These are phyloP conservation scores for Gamsiella multidivaricata DNA, from an alignment of 192 early-diverging fungal genomes.

Conservation along the genomic window DNA sequence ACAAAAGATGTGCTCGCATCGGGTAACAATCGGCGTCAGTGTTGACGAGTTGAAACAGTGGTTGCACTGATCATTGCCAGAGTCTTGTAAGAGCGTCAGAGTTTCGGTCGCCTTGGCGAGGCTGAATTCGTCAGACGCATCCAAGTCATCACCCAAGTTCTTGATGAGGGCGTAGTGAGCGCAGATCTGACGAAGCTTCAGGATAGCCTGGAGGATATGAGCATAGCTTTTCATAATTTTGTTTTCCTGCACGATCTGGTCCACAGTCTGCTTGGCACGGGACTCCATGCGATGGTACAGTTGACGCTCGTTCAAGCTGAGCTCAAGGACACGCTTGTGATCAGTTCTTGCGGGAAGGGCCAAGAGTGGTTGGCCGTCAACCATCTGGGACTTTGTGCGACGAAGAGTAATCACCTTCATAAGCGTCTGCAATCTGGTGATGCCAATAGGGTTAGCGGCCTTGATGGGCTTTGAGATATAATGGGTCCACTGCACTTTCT, in stretches of 20 bases:
- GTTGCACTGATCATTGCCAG: constrained; percentile 53
- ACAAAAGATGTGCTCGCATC: constrained; percentile 57
- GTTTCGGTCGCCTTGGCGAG: constrained; percentile 31
- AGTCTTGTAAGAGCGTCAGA: constrained; percentile 42
- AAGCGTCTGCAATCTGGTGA: constrained; percentile 68
- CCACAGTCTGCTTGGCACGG: constrained; percentile 69
- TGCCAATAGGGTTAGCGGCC: constrained; percentile 47
- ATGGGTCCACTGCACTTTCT: constrained; percentile 55
- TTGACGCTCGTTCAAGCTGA: constrained; percentile 71
- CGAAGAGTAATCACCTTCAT: constrained; percentile 85
- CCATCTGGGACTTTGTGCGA: constrained; percentile 85
- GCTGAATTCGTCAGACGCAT: constrained; percentile 29
- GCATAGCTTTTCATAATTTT: constrained; percentile 78
- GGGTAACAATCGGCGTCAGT: constrained; percentile 32
- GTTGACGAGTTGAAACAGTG: constrained; percentile 38
- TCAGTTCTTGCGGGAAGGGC: constrained; percentile 76
- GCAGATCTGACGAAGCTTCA: constrained; percentile 57
- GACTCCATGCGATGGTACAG: constrained; percentile 78
- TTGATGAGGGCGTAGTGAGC: constrained; percentile 52
- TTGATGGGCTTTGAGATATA: constrained; percentile 57
- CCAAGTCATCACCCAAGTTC: constrained; percentile 34
- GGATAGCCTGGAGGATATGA: constrained; percentile 66
- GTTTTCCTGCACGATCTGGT: constrained; percentile 65
- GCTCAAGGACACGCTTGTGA: constrained; percentile 69
- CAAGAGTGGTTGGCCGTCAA: constrained; percentile 81